These are phyloP conservation scores for Metarhizium anisopliae DNA, from an alignment of 2,329 filamentous ascomycete species.

Conservation along the genomic window DNA sequence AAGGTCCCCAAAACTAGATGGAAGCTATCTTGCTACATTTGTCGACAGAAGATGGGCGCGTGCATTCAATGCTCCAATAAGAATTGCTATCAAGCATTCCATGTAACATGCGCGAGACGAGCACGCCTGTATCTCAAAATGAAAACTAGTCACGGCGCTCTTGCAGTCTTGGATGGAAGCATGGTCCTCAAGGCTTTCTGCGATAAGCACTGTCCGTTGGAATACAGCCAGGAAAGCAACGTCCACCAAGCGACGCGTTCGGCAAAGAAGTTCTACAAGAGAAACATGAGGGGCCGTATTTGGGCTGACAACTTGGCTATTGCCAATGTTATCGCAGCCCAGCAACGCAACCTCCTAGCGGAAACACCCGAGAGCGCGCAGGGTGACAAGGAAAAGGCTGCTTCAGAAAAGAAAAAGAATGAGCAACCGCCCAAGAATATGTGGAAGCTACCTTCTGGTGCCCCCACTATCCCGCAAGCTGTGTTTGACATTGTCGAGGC, in stretches of 20 bases:
- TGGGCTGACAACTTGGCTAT: constrained; percentile 89
- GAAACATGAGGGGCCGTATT: constrained; percentile 76
- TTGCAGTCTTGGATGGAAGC: constrained; percentile 68
- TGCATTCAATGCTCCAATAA: constrained; percentile 99
- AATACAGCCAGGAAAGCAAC: constrained; percentile 80
- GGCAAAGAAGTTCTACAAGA: constrained; percentile 82
- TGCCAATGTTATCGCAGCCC: constrained; percentile 70
- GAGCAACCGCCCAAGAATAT: constrained; percentile 25
- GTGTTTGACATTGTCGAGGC: constrained; percentile 81
- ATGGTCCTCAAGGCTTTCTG: constrained; percentile 90
- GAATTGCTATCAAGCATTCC: constrained; percentile 92
- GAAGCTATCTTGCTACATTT: constrained; percentile 93
- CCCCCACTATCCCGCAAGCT: constrained; percentile 83
- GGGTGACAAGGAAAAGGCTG: constrained; percentile 69
- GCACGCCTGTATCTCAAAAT: constrained; percentile 88
- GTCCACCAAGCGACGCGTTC: constrained; percentile 72
- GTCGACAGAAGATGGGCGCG: constrained; percentile 93
- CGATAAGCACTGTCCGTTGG: constrained; percentile 84
- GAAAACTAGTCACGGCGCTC: constrained; percentile 80
- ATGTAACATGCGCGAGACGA: constrained; percentile 88
- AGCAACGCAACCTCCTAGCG: constrained; percentile 53
- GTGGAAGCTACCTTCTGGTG: constrained; percentile 94
- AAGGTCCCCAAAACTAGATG: constrained; percentile 92
- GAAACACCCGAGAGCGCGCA: constrained; percentile 73
- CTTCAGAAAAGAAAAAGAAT: constrained; percentile 72